These are phyloP conservation scores for Choiromyces venosus DNA, from an alignment of 495 filamentous ascomycete species.

Conservation along the genomic window DNA sequence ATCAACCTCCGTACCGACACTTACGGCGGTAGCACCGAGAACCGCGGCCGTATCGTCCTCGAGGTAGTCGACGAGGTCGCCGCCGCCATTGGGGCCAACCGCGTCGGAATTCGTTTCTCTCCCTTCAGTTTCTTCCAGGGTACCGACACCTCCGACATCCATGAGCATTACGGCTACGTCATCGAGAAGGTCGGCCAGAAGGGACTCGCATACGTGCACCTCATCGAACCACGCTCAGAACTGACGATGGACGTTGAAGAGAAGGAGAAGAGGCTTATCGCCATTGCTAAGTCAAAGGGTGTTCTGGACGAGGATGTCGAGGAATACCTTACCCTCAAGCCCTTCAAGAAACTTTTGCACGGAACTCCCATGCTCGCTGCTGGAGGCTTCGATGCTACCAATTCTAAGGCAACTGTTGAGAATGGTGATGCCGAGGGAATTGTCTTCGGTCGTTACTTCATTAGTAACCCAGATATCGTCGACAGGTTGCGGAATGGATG, in stretches of 20 bases:
- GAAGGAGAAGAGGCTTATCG: conserved; percentile 42
- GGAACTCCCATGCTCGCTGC: conserved; percentile 57
- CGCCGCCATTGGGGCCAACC: conserved; percentile 59
- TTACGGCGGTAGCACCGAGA: conserved; percentile 69
- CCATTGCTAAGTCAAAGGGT: conserved; percentile 43
- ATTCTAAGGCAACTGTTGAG: conserved; percentile 53
- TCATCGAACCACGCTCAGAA: conserved; percentile 53
- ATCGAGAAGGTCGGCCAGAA: conserved; percentile 51
- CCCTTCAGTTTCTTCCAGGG: conserved; percentile 63
- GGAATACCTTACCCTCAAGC: conserved; percentile 50
- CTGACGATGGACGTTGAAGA: conserved; percentile 40
- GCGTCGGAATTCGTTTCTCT: conserved; percentile 58
- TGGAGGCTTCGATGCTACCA: conserved; percentile 54
- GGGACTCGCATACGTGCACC: conserved; percentile 61
- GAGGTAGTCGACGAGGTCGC: conserved; percentile 60
- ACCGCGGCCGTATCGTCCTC: conserved; percentile 60
- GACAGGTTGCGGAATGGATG: conserved; percentile 58
- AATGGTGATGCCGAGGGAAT: conserved; percentile 51
- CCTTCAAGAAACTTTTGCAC: conserved; percentile 50
- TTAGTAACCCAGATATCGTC: conserved; percentile 65
- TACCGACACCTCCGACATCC: conserved; percentile 55
- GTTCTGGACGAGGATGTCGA: conserved; percentile 44
- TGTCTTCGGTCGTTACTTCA: conserved; percentile 61
- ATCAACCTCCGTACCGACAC: conserved; percentile 59
- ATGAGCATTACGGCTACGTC: conserved; percentile 59